Evolutionary conservation across 2,329 filamentous ascomycete genomes (phyloP).

Genomic region (Trichoderma sp.): DNA sequence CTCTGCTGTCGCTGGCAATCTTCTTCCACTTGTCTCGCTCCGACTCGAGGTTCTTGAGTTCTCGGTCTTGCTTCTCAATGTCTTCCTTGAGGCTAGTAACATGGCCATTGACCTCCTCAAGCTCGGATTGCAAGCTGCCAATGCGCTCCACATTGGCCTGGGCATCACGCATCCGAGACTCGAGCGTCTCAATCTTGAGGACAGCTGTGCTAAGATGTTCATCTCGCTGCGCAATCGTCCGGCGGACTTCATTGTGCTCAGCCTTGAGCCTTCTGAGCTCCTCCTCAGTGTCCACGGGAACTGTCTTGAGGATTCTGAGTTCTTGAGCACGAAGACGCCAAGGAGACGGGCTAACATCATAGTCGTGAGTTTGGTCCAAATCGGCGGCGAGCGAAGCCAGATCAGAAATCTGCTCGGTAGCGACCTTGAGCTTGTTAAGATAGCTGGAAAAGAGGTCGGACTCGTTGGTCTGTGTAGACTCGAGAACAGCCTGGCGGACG

Average conservation of each 20-base stretch:
- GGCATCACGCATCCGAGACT: constrained; percentile 82
- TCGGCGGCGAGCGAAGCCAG: constrained; percentile 70
- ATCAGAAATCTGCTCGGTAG: constrained; percentile 67
- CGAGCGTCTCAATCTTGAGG: constrained; percentile 92
- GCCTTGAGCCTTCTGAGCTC: constrained; percentile 79
- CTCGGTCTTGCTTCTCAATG: constrained; percentile 67
- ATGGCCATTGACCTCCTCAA: constrained; percentile 54
- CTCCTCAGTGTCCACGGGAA: constrained; percentile 80
- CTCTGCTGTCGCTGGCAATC: constrained; percentile 62
- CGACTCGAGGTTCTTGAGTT: constrained; percentile 63
- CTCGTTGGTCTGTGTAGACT: constrained; percentile 57
- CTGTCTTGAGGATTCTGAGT: constrained; percentile 77
- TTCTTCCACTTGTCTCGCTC: constrained; percentile 73
- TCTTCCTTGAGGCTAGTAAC: constrained; percentile 60
- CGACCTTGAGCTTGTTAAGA: constrained; percentile 63
- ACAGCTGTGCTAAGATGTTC: constrained; percentile 81
- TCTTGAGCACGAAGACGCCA: constrained; percentile 84
- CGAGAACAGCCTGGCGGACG: constrained; percentile 56
- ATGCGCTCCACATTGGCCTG: constrained; percentile 74
- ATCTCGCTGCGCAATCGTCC: constrained; percentile 70
- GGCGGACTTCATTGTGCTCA: constrained; percentile 75
- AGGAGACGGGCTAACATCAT: constrained; percentile 73
- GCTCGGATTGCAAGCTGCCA: constrained; percentile 61
- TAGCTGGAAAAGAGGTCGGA: constrained; percentile 71
- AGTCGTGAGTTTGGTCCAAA: constrained; percentile 72